Base-by-base conservation (phyloP, 106 monocot species). In the Phalaenopsis aphrodite region DNA sequence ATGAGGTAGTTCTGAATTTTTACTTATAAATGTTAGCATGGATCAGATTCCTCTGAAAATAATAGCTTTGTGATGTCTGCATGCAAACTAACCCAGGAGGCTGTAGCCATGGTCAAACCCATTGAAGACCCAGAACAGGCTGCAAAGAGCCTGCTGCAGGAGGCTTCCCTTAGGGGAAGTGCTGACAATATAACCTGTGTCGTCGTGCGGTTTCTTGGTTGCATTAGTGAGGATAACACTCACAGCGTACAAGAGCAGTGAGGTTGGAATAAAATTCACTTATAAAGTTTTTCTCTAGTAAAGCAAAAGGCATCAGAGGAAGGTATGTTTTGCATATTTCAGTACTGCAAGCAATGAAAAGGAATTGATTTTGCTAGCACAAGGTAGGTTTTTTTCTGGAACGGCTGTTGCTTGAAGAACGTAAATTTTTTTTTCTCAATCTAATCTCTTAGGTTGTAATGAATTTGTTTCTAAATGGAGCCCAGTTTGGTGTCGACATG, bases 171-270 rank as follows among this genome's bases (percentile, higher is more conserved):
- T 47, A 85, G 93, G 67, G 93, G 93, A 0, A 93, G 93, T 58
- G 85, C 90, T 8, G 93, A 93, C 57, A 93, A 93, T 24, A 93
- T 90, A 18, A 90, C 90, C 47, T 86, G 88, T 77, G 75, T 93
- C 9, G 87, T 93, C 19, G 93, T 93, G 23, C 90, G 90, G 77
- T 90, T 93, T 83, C 77, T 88, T 38, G 46, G 57, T 36, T 76
- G 75, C 69, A n/a, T 19, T 61, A 61, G 52, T 14, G 9, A 64
- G 39, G 77, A 43, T 19, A 79, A 57, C 43, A 68, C 75, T 18
- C n/a, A 19, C 75, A 48, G 19, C 39, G 30, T 14, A 9, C 12
- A 30, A 14, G 69, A 69, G 61, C 21, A 61, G 21, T 61, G 61
- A 61, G 6, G 61, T 61, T 61, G 61, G n/a, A 19, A 3, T 61